Percentiles rank a stretch among this genome's conserved stretches.
Conservation (phyloP, 1,284 basidiomycete genomes). For the Tausonia pullulans region DNA sequence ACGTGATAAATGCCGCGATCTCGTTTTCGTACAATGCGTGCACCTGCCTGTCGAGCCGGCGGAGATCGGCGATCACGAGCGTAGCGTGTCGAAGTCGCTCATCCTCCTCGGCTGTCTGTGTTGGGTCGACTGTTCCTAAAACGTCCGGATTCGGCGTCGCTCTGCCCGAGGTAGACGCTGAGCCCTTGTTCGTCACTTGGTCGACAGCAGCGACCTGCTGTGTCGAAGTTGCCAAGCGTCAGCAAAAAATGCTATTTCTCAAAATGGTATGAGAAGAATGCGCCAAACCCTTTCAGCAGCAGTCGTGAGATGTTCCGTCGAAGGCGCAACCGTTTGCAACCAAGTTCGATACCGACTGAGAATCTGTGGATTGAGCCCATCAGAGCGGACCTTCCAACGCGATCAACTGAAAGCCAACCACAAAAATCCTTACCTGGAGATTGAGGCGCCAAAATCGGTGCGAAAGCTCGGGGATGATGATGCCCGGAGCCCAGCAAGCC, state of each 20-base stretch:
- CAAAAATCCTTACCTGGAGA: slow-evolving; percentile 51
- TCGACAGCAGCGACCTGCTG: neutral
- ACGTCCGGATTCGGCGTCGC: neutral
- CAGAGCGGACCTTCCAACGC: neutral
- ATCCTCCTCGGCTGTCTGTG: slow-evolving; percentile 24
- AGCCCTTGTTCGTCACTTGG: neutral
- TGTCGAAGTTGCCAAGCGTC: neutral
- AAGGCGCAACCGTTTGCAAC: slow-evolving; percentile 46
- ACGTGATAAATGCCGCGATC: slow-evolving; percentile 1
- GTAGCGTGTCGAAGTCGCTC: slow-evolving; percentile 22
- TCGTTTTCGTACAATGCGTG: slow-evolving; percentile 18
- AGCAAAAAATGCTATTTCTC: neutral
- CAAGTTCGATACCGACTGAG: slow-evolving; percentile 64
- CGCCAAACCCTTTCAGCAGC: slow-evolving; percentile 47
- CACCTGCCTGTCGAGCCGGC: slow-evolving; percentile 19
- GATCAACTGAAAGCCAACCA: neutral
- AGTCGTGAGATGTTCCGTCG: slow-evolving; percentile 25
- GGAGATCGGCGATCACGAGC: slow-evolving; percentile 26
- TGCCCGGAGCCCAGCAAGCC: slow-evolving; percentile 70
- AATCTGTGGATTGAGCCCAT: slow-evolving; percentile 41
- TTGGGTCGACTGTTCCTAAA: slow-evolving; percentile 17
- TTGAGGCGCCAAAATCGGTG: slow-evolving; percentile 79
- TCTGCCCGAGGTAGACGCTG: neutral
- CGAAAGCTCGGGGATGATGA: slow-evolving; percentile 68
- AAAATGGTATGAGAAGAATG: no score